Evolutionary conservation across 2,329 filamentous ascomycete genomes (phyloP).

Genomic region (Pseudogymnoascus sp.): DNA sequence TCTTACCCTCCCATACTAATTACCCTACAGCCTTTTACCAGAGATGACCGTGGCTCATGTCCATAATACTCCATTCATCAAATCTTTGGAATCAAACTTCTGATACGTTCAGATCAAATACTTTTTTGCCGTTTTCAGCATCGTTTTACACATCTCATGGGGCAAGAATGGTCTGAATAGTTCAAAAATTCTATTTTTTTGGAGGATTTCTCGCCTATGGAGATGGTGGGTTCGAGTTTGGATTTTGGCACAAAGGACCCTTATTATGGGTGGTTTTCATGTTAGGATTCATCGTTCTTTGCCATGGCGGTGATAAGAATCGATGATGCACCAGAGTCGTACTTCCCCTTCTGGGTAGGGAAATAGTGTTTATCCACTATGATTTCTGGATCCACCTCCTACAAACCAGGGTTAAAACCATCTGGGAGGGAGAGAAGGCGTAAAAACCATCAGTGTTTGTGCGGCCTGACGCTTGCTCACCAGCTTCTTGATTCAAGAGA

Average conservation of each 20-base stretch:
- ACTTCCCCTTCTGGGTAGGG: background rate
- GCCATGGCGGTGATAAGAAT: background rate
- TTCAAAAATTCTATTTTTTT: background rate
- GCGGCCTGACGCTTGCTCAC: background rate
- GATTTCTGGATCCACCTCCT: background rate
- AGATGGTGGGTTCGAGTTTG: background rate
- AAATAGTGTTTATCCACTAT: conserved; percentile 2
- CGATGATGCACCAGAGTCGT: background rate
- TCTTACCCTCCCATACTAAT: conserved; percentile 13
- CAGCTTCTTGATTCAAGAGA: background rate
- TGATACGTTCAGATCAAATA: conserved; percentile 21
- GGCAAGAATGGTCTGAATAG: background rate
- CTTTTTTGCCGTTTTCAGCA: conserved; percentile 14
- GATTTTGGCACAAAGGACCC: background rate
- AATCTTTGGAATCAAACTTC: conserved; percentile 42
- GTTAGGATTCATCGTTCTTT: background rate
- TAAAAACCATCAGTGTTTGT: background rate
- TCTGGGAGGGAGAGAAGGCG: background rate
- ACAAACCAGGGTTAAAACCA: background rate
- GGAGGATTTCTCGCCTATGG: background rate
- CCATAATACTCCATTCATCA: conserved; percentile 43
- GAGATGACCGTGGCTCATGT: conserved; percentile 35
- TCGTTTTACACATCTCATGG: conserved; percentile 3
- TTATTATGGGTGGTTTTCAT: background rate
- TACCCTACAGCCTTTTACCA: conserved; percentile 28